Evolutionary conservation across 164 flowering plant species (phyloP).

Genomic region (Paratinospora sagittata): DNA sequence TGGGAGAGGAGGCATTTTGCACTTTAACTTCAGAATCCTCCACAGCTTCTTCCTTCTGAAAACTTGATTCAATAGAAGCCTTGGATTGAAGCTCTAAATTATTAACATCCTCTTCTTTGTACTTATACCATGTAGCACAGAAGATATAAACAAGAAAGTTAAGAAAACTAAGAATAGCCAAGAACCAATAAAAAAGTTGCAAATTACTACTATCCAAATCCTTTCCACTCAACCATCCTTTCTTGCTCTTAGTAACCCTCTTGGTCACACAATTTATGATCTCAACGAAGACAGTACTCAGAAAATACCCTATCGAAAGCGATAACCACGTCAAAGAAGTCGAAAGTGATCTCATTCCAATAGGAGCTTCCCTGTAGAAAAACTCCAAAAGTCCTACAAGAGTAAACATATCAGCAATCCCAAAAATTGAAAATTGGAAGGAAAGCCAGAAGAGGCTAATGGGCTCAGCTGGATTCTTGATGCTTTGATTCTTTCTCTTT

Average conservation of each 20-base stretch:
- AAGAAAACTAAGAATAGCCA: slow-evolving; percentile 47
- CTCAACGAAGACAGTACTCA: slow-evolving; percentile 46
- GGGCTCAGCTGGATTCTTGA: slow-evolving; percentile 13
- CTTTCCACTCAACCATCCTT: slow-evolving; percentile 47
- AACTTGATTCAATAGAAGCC: slow-evolving; percentile 1
- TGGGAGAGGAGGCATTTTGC: neutral
- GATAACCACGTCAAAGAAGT: slow-evolving; percentile 62
- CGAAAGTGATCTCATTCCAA: slow-evolving; percentile 52
- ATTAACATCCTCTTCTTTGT: slow-evolving; percentile 27
- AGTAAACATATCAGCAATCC: slow-evolving; percentile 66
- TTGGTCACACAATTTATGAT: slow-evolving; percentile 38
- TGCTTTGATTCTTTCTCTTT: slow-evolving; percentile 33
- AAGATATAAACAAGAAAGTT: slow-evolving; percentile 47
- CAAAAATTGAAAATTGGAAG: slow-evolving; percentile 51
- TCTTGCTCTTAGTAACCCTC: slow-evolving; percentile 23
- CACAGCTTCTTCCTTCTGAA: slow-evolving; percentile 3
- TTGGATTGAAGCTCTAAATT: neutral
- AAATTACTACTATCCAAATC: slow-evolving; percentile 36
- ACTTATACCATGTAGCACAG: slow-evolving; percentile 61
- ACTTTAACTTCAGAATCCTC: neutral
- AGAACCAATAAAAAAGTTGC: slow-evolving; percentile 58
- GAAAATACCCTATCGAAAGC: slow-evolving; percentile 48
- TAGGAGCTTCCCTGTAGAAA: slow-evolving; percentile 60
- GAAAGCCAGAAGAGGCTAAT: slow-evolving; percentile 61
- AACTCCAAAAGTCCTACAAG: slow-evolving; percentile 55